Percentiles rank a stretch among this genome's conserved stretches.
Conservation (phyloP, 306 rosid genomes). For the Alnus rubra region DNA sequence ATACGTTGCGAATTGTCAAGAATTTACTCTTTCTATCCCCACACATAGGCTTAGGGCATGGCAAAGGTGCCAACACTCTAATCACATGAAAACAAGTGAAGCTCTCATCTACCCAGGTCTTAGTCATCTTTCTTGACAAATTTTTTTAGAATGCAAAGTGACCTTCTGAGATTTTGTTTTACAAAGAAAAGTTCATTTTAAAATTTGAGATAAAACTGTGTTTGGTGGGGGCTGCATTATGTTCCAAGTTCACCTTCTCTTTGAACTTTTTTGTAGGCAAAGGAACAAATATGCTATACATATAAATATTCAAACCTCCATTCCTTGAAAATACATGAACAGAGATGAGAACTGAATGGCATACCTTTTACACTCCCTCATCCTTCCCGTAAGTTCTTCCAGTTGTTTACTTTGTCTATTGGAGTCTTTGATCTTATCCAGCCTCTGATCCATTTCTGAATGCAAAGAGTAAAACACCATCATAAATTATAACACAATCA, state of each 20-base stretch:
- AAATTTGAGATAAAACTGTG: not conserved
- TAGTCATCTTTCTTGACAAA: constrained; percentile 2
- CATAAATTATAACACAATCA: constrained; percentile 11
- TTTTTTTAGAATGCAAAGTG: not conserved
- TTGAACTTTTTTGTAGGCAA: not conserved
- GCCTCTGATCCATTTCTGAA: constrained; percentile 95
- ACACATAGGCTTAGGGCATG: not conserved
- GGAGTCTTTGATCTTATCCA: constrained; percentile 95
- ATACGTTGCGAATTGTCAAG: not conserved
- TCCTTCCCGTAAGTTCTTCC: constrained; percentile 91
- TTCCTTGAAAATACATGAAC: not conserved
- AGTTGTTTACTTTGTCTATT: constrained; percentile 89
- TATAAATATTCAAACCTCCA: not conserved
- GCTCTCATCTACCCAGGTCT: not conserved
- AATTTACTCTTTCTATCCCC: not conserved
- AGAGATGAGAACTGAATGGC: not conserved
- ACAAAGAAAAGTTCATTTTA: not conserved
- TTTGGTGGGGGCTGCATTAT: not conserved
- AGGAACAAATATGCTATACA: not conserved
- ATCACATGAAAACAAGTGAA: constrained; percentile 15
- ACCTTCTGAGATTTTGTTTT: not conserved
- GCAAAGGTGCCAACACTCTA: not conserved
- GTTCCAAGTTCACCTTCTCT: constrained; percentile 24
- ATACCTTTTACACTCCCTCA: constrained; percentile 96
- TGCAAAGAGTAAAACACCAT: constrained; percentile 26